phyloP scores from a whole-genome alignment of 2,329 filamentous ascomycete species.

The Aspergillus terreus region DNA sequence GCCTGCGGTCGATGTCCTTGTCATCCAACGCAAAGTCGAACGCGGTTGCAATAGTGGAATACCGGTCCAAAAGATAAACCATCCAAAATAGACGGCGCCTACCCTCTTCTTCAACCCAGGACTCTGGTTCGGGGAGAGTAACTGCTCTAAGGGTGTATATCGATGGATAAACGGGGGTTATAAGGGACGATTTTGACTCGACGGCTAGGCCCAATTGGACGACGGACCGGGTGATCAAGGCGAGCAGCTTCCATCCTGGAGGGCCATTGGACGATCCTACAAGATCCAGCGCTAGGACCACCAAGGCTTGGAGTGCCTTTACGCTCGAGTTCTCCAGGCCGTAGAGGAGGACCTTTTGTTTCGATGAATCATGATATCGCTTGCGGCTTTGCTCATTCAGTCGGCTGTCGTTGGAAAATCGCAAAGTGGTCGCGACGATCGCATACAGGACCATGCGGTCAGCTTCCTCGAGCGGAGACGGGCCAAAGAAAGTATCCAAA shows the following conservation, averaged over 20 bases:
- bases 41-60: slow-evolving; percentile 84
- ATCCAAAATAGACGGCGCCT: slow-evolving; percentile 87
- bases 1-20: slow-evolving; percentile 79
- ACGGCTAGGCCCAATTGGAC: slow-evolving; percentile 84
- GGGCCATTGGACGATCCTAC: slow-evolving; percentile 85
- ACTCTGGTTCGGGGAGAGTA: slow-evolving; percentile 74
- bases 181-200: slow-evolving; percentile 73
- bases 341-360: slow-evolving; percentile 81
- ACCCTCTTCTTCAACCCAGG: slow-evolving; percentile 87
- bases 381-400: slow-evolving; percentile 69
- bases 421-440: slow-evolving; percentile 81
- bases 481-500: slow-evolving; percentile 75
- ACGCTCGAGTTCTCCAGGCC: slow-evolving; percentile 88
- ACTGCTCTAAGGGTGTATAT: slow-evolving; percentile 87
- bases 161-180: slow-evolving; percentile 74
- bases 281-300: slow-evolving; percentile 80
- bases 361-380: slow-evolving; percentile 75
- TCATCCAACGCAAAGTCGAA: slow-evolving; percentile 90
- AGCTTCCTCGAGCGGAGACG: slow-evolving; percentile 70
- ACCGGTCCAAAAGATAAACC: slow-evolving; percentile 85
- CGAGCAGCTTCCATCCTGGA: slow-evolving; percentile 87
- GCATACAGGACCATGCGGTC: slow-evolving; percentile 81
- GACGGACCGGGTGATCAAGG: slow-evolving; percentile 80
- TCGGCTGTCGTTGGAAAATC: slow-evolving; percentile 74
- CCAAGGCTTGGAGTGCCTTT: slow-evolving; percentile 79